These are phyloP conservation scores for Circinella umbellata DNA, from an alignment of 371 early-diverging fungal species.

Conservation along the genomic window DNA sequence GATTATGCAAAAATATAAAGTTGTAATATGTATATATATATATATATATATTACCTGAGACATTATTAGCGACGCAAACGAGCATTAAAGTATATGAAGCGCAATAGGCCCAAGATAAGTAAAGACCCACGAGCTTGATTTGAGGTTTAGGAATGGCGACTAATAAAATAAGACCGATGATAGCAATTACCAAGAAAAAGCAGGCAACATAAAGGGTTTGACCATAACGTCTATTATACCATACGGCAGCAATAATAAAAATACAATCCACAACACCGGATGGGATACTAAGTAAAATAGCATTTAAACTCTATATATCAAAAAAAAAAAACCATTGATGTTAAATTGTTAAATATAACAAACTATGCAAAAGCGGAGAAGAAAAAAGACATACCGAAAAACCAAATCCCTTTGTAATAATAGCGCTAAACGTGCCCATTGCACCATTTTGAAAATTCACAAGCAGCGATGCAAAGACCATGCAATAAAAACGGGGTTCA, in stretches of 20 bases:
- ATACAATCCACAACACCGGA: conserved; percentile 38
- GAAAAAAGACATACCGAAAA: conserved; percentile 27
- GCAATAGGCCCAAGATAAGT: conserved; percentile 37
- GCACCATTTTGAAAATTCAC: conserved; percentile 50
- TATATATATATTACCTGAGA: conserved; percentile 32
- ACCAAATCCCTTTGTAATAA: conserved; percentile 30
- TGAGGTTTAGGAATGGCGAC: conserved; percentile 41
- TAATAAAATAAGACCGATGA: conserved; percentile 41
- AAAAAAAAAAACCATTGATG: too few relatives aligned
- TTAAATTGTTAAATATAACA: too few relatives aligned
- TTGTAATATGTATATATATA: too few relatives aligned
- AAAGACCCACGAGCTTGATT: conserved; percentile 40
- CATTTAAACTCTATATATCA: conserved; percentile 26
- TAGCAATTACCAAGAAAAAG: conserved; percentile 26
- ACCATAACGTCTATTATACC: conserved; percentile 39
- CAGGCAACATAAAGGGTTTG: conserved; percentile 36
- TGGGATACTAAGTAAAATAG: conserved; percentile 46
- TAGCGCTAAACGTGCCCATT: conserved; percentile 27
- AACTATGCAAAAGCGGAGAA: background rate
- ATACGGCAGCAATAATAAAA: conserved; percentile 37
- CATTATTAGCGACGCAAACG: conserved; percentile 29
- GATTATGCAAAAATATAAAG: too few relatives aligned
- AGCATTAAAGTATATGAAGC: conserved; percentile 32
- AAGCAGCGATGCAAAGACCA: conserved; percentile 25
- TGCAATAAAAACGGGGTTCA: conserved; percentile 31